Conservation (phyloP, 768 basidiomycete genomes). For the Lactifluus pinguis region DNA sequence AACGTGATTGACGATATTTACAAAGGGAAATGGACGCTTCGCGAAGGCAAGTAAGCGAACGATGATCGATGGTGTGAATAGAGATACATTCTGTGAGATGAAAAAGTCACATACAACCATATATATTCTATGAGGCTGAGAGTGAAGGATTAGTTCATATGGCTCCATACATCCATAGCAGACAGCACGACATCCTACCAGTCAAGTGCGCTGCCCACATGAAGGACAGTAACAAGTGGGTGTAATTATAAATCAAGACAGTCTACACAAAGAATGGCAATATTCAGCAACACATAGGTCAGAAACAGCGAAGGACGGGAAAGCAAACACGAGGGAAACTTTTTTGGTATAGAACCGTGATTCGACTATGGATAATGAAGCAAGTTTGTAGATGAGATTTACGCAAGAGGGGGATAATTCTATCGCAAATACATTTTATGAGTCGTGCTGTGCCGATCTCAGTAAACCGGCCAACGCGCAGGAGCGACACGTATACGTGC, state of each 20-base stretch:
- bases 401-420: neutral
- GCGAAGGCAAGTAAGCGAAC: conserved; percentile 46
- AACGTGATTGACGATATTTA: conserved; percentile 52
- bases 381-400: neutral
- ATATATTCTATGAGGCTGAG: conserved; percentile 9
- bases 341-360: conserved; percentile 12
- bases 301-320: conserved; percentile 2
- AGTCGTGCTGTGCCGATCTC: neutral
- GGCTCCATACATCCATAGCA: neutral
- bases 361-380: conserved; percentile 1
- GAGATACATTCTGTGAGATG: conserved; percentile 46
- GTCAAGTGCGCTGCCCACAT: neutral
- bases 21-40: conserved; percentile 36
- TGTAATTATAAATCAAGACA: conserved; percentile 8
- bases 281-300: conserved; percentile 8
- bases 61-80: conserved; percentile 72
- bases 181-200: neutral
- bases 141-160: neutral
- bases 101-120: conserved; percentile 9
- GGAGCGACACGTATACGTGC: conserved; percentile 2
- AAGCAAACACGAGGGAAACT: neutral
- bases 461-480: conserved; percentile 14
- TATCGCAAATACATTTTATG: neutral
- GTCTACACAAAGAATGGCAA: conserved; percentile 13
- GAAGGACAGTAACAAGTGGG: neutral